phyloP scores from a whole-genome alignment of 73 alveolate genomes.

The Paramecium bursaria region DNA sequence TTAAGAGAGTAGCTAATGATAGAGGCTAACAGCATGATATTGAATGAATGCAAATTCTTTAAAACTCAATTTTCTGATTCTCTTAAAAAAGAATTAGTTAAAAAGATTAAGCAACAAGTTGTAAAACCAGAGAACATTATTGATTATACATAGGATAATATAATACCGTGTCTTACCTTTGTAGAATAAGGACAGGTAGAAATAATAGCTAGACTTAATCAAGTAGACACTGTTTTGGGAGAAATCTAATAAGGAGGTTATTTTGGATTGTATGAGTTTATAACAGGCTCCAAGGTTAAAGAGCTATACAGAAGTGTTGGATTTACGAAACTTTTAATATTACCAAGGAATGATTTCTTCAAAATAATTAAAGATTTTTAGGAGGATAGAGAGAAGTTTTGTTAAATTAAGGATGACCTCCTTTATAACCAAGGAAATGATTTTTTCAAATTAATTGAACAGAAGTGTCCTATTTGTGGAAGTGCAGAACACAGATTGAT shows the following conservation, averaged over 20 bases:
- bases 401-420: slow-evolving; percentile 33
- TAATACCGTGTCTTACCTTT: background rate
- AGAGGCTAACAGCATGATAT: slow-evolving; percentile 17
- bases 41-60: slow-evolving; percentile 39
- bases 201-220: background rate
- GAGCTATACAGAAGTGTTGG: slow-evolving; percentile 36
- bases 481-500: background rate
- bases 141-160: background rate
- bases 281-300: background rate
- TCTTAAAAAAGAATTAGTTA: slow-evolving; percentile 29
- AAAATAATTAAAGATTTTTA: slow-evolving; percentile 8
- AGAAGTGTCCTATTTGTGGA: background rate
- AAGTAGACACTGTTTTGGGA: background rate
- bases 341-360: slow-evolving; percentile 35
- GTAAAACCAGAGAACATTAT: slow-evolving; percentile 27
- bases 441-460: slow-evolving; percentile 20
- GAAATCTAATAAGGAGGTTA: background rate
- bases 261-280: slow-evolving; percentile 43
- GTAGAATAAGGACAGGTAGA: slow-evolving; percentile 5
- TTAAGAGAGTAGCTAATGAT: slow-evolving; percentile 26
- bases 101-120: slow-evolving; percentile 9
- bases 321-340: slow-evolving; percentile 28
- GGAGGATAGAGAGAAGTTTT: slow-evolving; percentile 33
- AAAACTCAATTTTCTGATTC: slow-evolving; percentile 3
- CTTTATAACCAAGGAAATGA: slow-evolving; percentile 33